Percentiles rank a stretch among this genome's conserved stretches.
Evolutionary conservation across 495 filamentous ascomycete genomes (phyloP).

Genomic region (Penicillium bovifimosum): DNA sequence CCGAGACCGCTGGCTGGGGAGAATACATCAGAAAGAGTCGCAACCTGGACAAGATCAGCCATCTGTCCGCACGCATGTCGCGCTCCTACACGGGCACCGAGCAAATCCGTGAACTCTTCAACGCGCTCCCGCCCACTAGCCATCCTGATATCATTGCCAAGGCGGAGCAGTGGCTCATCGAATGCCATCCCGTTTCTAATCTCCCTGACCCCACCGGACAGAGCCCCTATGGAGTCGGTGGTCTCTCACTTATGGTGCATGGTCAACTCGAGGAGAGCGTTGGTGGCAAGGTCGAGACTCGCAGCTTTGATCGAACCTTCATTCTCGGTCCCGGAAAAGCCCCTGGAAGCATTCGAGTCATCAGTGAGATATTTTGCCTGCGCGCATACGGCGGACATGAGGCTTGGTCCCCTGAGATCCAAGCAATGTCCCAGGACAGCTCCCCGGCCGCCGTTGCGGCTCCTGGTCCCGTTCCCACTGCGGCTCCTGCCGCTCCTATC

Average conservation of each 20-base stretch:
- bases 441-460: conserved; percentile 10
- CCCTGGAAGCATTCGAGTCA: conserved; percentile 61
- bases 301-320: conserved; percentile 84
- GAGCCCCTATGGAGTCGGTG: conserved; percentile 59
- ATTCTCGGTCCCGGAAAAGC: conserved; percentile 70
- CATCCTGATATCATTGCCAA: conserved; percentile 64
- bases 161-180: conserved; percentile 67
- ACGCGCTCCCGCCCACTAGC: conserved; percentile 61
- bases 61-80: conserved; percentile 51
- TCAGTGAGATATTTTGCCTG: conserved; percentile 72
- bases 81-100: conserved; percentile 60
- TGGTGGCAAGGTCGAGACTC: conserved; percentile 50
- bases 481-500: background rate
- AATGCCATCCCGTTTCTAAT: conserved; percentile 70
- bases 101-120: conserved; percentile 65
- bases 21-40: conserved; percentile 73
- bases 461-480: conserved; percentile 2
- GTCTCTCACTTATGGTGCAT: conserved; percentile 73
- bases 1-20: conserved; percentile 54
- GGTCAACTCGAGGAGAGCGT: conserved; percentile 75
- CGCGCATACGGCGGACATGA: conserved; percentile 59
- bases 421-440: conserved; percentile 21
- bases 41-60: conserved; percentile 67
- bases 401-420: conserved; percentile 50
- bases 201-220: conserved; percentile 66